Evolutionary conservation across 331 rosid species (phyloP), one percentile per base, ranked within the genome.

Genomic region (Erythrophleum ivorense): DNA sequence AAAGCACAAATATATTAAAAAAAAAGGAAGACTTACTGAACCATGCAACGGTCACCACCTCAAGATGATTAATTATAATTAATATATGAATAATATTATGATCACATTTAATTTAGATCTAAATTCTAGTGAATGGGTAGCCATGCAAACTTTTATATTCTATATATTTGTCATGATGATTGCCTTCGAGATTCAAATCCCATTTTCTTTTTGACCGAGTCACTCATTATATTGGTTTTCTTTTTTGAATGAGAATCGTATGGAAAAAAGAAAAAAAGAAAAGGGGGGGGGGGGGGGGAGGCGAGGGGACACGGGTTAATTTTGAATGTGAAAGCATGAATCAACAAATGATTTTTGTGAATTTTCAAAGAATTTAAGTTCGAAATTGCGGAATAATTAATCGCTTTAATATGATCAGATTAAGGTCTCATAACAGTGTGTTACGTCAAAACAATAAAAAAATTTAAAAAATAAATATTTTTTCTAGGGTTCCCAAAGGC

Each of bases 121-220:
- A 7, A 36, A 65, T 15, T 65, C 24, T 38, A 38, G 71, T 36
- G 46, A 65, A 16, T 1, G 19, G 24, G 24, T 34, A 36, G 46
- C 13, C 15, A 34, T 38, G 1, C 36, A 9, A 9, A 43, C 9
- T 69, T 69, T 19, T 11, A 19, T 45, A 69, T 21, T 45, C 3
- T 46, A 11, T 46, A 21, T 0, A 70, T 45, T 70, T 46, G 58
- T 70, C 75, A 13, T 70, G 75, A 70, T 24, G 38, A 40, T 46
- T 70, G 55, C 40, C 11, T 21, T 69, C 18, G 5, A 43, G 74
- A 68, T 69, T 70, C 52, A 70, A 70, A 46, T 70, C 40, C 11
- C 58, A 21, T 70, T 40, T 21, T 5, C 9, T 45, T 70, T 21
- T 46, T 43, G 18, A 68, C 36, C 8, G 5, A 68, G 15, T 68